Percentiles rank a stretch among this genome's conserved stretches.
Conservation (phyloP, 1,284 basidiomycete genomes). For the Vanrija pseudolonga region DNA sequence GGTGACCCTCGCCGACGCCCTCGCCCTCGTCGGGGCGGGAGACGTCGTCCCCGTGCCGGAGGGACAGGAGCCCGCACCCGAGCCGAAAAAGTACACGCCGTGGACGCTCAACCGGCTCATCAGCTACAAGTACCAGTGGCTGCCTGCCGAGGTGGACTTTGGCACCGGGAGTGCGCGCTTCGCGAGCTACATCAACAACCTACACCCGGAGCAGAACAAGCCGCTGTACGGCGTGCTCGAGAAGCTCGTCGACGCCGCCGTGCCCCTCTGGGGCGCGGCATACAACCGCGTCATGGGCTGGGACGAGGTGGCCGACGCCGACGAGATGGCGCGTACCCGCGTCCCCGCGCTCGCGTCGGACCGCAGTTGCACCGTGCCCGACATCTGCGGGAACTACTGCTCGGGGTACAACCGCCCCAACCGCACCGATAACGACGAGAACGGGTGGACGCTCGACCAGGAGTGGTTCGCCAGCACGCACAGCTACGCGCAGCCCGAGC, state of each 20-base stretch:
- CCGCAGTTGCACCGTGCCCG: background rate
- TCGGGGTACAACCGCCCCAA: background rate
- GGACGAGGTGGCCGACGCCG: background rate
- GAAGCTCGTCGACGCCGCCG: conserved; percentile 1
- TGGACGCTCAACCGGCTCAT: background rate
- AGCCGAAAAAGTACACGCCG: background rate
- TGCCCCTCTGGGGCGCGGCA: conserved; percentile 3
- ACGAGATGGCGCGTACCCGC: background rate
- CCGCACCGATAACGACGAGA: no score
- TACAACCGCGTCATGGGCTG: conserved; percentile 6
- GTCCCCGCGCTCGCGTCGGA: background rate
- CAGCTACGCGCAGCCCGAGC: no score
- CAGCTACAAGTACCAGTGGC: conserved; percentile 16
- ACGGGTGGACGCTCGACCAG: no score
- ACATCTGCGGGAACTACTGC: background rate
- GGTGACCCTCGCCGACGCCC: background rate
- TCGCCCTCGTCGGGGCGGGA: background rate
- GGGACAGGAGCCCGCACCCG: background rate
- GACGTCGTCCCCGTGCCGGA: background rate
- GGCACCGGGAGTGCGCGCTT: background rate
- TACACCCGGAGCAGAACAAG: background rate
- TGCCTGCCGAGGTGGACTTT: conserved; percentile 10
- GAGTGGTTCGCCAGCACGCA: no score
- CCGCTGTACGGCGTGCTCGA: conserved; percentile 5
- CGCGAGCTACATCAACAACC: conserved; percentile 13